Percentiles rank a stretch among this genome's conserved stretches.
These are phyloP conservation scores for Closterium sp. DNA, from an alignment of 139 green algal species.

Conservation along the genomic window DNA sequence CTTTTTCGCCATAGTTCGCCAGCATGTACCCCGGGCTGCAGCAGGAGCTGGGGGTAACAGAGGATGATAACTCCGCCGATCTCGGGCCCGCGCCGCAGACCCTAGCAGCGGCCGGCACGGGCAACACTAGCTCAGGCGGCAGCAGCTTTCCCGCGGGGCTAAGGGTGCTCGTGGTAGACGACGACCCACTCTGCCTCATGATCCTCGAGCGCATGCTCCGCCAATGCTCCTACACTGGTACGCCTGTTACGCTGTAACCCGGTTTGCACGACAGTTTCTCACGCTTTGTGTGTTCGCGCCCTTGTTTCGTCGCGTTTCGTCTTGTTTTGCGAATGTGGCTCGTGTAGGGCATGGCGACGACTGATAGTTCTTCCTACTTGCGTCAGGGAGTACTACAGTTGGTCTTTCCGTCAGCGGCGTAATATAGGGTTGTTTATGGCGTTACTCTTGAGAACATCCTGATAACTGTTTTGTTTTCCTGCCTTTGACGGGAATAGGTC, in stretches of 20 bases:
- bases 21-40: neutral
- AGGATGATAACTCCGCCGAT: conserved; percentile 17
- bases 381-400: too few relatives aligned
- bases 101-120: neutral
- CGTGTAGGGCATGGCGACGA: neutral
- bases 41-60: conserved; percentile 16
- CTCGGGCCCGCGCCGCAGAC: neutral
- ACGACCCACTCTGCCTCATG: conserved; percentile 89
- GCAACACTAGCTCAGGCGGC: neutral
- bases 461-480: neutral
- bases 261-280: too few relatives aligned
- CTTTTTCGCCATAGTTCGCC: neutral
- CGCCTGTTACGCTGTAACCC: neutral
- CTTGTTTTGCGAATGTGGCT: neutral
- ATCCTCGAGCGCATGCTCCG: conserved; percentile 87
- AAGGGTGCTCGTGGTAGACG: conserved; percentile 87
- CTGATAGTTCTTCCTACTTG: too few relatives aligned
- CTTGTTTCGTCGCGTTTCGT: neutral
- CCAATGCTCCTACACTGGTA: conserved; percentile 83
- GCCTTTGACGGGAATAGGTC: neutral
- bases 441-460: neutral
- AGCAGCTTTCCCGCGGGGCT: conserved; percentile 53
- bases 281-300: too few relatives aligned
- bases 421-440: neutral
- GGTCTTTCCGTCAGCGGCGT: neutral